Base-by-base conservation (phyloP, 2,329 filamentous ascomycete species). In the Myriosclerotinia duriaeana region DNA sequence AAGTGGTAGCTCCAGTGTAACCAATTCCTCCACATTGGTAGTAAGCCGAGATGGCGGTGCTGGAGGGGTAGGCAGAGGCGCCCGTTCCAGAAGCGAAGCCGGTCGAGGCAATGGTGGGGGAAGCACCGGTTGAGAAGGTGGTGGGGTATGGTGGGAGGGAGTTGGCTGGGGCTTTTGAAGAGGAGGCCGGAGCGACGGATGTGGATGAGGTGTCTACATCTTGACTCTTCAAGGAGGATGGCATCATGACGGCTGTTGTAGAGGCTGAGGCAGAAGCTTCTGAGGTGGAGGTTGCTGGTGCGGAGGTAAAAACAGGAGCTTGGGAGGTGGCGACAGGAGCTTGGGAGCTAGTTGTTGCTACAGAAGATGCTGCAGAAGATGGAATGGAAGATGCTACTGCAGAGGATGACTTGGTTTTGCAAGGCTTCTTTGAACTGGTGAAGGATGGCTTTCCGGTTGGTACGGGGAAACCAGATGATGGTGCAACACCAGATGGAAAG, bases 21-120 rank as follows among this genome's bases (percentile, higher is more conserved):
- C 48, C 42, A 54, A 69, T 62, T 65, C 72, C 72, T 55, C 72
- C 72, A 59, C 72, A 74, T 63, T 73, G 70, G 34, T 61, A 53
- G 48, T 69, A 74, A 20, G 42, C 34, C 22, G 55, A 22, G n/a
- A 52, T 11, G 9, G 15, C 12, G 22, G 55, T 38, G n/a, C 53
- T 17, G 15, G 52, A 38, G 38, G 62, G 62, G n/a, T 58, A 58
- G 7, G 62, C 53, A 20, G 53, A 14, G 9, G 30, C 44, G 26
- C 58, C 62, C n/a, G 62, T 65, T 58, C 53, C 62, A 20, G 62
- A 58, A 50, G 62, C 62, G 12, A 58, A 48, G n/a, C 62, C 62
- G 11, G 62, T 64, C 1, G 62, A 64, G 42, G 62, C 53, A n/a
- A 64, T 17, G 34, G 62, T 64, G 2, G 62, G 22, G 14, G 52